Evolutionary conservation across 2,329 filamentous ascomycete genomes (phyloP).

Genomic region (Alternaria sp.): DNA sequence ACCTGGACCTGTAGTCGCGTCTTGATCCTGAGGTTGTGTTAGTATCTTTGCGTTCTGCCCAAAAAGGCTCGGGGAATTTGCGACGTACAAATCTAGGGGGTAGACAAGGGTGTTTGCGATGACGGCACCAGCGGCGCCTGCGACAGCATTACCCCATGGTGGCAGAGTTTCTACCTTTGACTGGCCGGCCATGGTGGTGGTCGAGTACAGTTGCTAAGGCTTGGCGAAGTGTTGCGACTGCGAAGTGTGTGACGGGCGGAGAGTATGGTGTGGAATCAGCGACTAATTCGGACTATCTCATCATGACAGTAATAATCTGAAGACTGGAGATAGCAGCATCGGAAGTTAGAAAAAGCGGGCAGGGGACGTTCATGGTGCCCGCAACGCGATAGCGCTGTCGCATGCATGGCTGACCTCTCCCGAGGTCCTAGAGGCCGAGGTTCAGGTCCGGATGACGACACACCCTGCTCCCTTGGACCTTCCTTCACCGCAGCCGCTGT

Average conservation of each 20-base stretch:
- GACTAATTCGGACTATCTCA: constrained; percentile 28
- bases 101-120: constrained; percentile 96
- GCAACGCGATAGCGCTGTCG: constrained; percentile 31
- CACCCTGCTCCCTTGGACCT: neutral
- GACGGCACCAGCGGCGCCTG: constrained; percentile 90
- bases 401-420: constrained; percentile 40
- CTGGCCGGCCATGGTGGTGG: constrained; percentile 57
- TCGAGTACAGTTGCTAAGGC: neutral
- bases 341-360: constrained; percentile 18
- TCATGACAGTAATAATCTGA: constrained; percentile 13
- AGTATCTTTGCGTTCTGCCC: constrained; percentile 1
- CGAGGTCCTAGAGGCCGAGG: constrained; percentile 45
- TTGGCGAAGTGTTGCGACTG: constrained; percentile 9
- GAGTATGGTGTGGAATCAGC: constrained; percentile 16
- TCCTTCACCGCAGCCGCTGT: neutral
- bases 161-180: constrained; percentile 75
- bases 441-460: constrained; percentile 27
- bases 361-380: constrained; percentile 24
- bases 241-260: constrained; percentile 22
- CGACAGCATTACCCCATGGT: constrained; percentile 91
- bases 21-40: constrained; percentile 73
- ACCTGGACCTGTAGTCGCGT: constrained; percentile 95
- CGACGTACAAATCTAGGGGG: constrained; percentile 87
- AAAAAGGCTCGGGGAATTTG: neutral
- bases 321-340: constrained; percentile 11